A percentile compares a stretch with the other conserved stretches of the same genome.
Evolutionary conservation across 1,284 basidiomycete species (phyloP).

Genomic region (Sparassis latifolia): DNA sequence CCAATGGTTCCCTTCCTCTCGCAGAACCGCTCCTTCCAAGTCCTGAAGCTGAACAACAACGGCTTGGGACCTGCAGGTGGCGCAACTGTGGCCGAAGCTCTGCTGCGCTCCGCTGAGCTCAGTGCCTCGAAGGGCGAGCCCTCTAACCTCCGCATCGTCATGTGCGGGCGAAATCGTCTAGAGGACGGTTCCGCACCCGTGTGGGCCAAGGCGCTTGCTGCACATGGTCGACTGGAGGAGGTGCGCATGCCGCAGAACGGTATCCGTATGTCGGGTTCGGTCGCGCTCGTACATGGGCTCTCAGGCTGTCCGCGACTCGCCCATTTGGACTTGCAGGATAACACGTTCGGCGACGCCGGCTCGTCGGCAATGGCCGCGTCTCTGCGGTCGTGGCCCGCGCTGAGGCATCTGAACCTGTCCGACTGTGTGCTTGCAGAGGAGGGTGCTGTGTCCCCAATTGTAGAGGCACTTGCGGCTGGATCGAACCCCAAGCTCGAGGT

Average conservation of each 20-base stretch:
- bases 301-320: constrained; percentile 63
- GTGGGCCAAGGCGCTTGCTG: constrained; percentile 88
- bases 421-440: constrained; percentile 82
- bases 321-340: constrained; percentile 92
- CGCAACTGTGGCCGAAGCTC: constrained; percentile 78
- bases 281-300: constrained; percentile 75
- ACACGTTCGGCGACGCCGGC: constrained; percentile 82
- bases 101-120: constrained; percentile 72
- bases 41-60: constrained; percentile 95
- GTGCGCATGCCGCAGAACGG: constrained; percentile 97
- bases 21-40: constrained; percentile 71
- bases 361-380: constrained; percentile 71
- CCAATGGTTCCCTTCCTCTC: constrained; percentile 90
- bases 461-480: constrained; percentile 64
- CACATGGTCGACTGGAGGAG: constrained; percentile 77
- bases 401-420: constrained; percentile 82
- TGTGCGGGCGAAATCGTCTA: constrained; percentile 92
- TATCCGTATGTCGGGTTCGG: constrained; percentile 91
- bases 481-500: constrained; percentile 69
- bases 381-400: constrained; percentile 62
- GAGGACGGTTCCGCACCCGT: constrained; percentile 84
- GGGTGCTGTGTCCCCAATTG: constrained; percentile 59
- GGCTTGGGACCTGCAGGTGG: constrained; percentile 94
- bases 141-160: constrained; percentile 73
- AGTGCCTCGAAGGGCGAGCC: constrained; percentile 60